These are phyloP conservation scores for Cyclanthera cordifolia DNA, from an alignment of 306 rosid genomes.

Conservation along the genomic window DNA sequence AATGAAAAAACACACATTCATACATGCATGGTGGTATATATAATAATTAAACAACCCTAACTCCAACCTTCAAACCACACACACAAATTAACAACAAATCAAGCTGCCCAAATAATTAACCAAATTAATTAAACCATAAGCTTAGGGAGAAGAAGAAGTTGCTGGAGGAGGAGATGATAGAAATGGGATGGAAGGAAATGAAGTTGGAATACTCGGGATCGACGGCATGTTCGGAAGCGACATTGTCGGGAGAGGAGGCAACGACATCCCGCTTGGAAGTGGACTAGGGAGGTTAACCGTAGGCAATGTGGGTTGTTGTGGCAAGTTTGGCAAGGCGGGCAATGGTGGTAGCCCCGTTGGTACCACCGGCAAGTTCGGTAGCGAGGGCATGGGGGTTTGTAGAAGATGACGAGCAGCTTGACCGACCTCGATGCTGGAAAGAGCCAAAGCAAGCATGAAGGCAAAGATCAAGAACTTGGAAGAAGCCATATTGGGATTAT, in stretches of 20 bases:
- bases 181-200: constrained; percentile 9
- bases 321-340: constrained; percentile 6
- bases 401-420: constrained; percentile 12
- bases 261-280: not conserved
- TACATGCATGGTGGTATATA: not conserved
- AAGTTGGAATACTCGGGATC: not conserved
- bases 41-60: not conserved
- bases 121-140: no score
- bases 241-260: not conserved
- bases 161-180: constrained; percentile 14
- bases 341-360: not conserved
- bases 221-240: not conserved
- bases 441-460: not conserved
- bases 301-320: constrained; percentile 12
- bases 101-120: not conserved
- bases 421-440: not conserved
- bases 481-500: constrained; percentile 8
- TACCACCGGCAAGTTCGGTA: not conserved
- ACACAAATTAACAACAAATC: not conserved
- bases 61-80: not conserved
- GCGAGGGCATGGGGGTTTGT: not conserved
- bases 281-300: not conserved
- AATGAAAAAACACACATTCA: not conserved
- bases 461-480: not conserved
- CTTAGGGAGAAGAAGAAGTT: constrained; percentile 11